These are phyloP conservation scores for Entomortierella lignicola DNA, from an alignment of 192 early-diverging fungal species.

Conservation along the genomic window DNA sequence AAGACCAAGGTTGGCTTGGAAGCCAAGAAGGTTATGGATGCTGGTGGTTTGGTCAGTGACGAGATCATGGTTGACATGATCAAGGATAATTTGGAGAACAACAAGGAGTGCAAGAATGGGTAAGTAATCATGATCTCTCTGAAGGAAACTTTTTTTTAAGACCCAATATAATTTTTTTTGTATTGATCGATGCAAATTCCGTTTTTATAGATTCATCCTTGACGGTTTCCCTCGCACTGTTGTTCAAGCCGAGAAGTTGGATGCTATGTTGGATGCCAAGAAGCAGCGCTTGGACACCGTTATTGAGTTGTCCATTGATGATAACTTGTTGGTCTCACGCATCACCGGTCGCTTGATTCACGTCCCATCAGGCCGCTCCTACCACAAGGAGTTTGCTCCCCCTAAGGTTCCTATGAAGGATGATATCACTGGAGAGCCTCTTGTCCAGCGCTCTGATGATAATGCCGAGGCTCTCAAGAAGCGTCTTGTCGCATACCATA, in stretches of 20 bases:
- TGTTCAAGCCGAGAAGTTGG: constrained; percentile 97
- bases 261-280: constrained; percentile 88
- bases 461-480: constrained; percentile 93
- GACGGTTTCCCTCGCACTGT: constrained; percentile 99
- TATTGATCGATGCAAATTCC: not conserved
- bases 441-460: constrained; percentile 98
- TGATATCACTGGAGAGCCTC: constrained; percentile 97
- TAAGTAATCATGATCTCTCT: constrained; percentile 24
- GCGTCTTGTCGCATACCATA: constrained; percentile 88
- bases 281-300: constrained; percentile 87
- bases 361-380: constrained; percentile 91
- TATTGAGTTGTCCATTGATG: constrained; percentile 95
- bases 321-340: constrained; percentile 90
- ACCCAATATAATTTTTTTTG: not conserved
- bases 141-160: not conserved
- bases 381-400: constrained; percentile 96
- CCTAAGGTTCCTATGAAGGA: constrained; percentile 92
- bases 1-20: constrained; percentile 93
- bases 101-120: constrained; percentile 96
- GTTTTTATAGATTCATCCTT: constrained; percentile 82
- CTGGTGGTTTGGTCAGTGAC: constrained; percentile 96
- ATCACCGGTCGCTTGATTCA: constrained; percentile 98
- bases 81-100: constrained; percentile 94
- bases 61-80: constrained; percentile 99
- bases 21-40: constrained; percentile 99